These are phyloP conservation scores for Trichoderma pleuroti DNA, from an alignment of 2,329 filamentous ascomycete genomes.

Conservation along the genomic window DNA sequence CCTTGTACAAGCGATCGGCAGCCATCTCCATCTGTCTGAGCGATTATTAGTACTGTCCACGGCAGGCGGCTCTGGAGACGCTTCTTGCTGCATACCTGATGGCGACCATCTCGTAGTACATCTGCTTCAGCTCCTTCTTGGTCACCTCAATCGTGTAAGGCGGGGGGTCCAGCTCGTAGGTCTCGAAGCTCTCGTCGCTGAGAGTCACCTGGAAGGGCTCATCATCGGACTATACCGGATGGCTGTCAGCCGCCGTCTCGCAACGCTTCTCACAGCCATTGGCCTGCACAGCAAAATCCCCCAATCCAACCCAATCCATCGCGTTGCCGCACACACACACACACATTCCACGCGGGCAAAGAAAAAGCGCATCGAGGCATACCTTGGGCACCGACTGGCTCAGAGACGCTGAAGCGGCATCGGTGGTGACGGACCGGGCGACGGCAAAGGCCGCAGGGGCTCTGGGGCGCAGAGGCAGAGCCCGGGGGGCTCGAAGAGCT, in stretches of 20 bases:
- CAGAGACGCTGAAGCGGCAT: conserved; percentile 87
- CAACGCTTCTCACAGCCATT: background rate
- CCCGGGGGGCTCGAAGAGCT: conserved; percentile 60
- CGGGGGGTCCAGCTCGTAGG: conserved; percentile 96
- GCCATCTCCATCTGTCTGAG: conserved; percentile 98
- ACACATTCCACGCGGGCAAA: background rate
- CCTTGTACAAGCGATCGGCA: conserved; percentile 97
- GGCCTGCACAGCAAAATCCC: background rate
- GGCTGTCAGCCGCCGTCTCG: conserved; percentile 21
- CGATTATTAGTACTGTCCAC: conserved; percentile 30
- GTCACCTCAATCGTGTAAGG: conserved; percentile 89
- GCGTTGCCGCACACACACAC: background rate
- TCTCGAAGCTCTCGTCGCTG: conserved; percentile 98
- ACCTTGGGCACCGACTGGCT: conserved; percentile 65
- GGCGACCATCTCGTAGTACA: conserved; percentile 97
- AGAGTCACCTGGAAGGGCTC: conserved; percentile 88
- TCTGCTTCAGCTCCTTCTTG: conserved; percentile 97
- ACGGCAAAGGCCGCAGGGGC: conserved; percentile 43
- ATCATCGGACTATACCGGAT: conserved; percentile 70
- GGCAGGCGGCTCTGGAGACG: background rate
- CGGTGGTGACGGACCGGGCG: conserved; percentile 82
- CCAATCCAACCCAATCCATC: background rate
- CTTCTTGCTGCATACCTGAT: conserved; percentile 64
- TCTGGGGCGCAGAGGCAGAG: conserved; percentile 54
- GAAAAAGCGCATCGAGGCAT: conserved; percentile 14